A percentile compares a stretch with the other conserved stretches of the same genome.
phyloP scores from a whole-genome alignment of 306 rosid genomes.

The Quercus ilex region DNA sequence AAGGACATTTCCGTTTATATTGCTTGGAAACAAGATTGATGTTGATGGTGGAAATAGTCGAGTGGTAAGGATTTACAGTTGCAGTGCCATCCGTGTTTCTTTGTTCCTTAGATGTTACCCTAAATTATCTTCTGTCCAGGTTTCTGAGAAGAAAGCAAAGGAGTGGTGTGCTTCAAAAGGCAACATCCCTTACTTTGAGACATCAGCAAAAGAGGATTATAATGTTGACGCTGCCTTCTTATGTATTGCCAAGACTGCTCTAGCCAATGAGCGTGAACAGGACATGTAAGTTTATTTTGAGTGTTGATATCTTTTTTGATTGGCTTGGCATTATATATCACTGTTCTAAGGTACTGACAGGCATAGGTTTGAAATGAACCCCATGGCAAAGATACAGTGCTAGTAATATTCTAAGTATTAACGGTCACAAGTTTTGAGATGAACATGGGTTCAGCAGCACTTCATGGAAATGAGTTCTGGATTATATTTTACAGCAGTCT shows the following conservation, averaged over 20 bases:
- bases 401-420: neutral
- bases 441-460: neutral
- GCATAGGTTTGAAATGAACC: neutral
- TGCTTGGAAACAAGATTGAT: conserved; percentile 95
- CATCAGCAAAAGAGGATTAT: conserved; percentile 90
- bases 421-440: neutral
- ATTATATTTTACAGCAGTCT: neutral
- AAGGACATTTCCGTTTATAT: conserved; percentile 68
- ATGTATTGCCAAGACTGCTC: conserved; percentile 78
- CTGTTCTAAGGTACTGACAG: neutral
- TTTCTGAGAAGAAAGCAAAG: conserved; percentile 92
- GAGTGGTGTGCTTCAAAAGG: conserved; percentile 92
- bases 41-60: conserved; percentile 95
- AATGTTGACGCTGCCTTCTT: conserved; percentile 87
- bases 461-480: neutral
- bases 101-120: conserved; percentile 8
- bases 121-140: conserved; percentile 49
- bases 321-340: neutral
- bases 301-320: neutral
- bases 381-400: neutral
- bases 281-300: conserved; percentile 66
- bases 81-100: neutral
- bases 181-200: conserved; percentile 82
- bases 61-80: conserved; percentile 59
- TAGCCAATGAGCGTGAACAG: conserved; percentile 71